A percentile compares a stretch with the other conserved stretches of the same genome.
Evolutionary conservation across 495 filamentous ascomycete genomes (phyloP).

Genomic region (Talaromyces stipitatus): DNA sequence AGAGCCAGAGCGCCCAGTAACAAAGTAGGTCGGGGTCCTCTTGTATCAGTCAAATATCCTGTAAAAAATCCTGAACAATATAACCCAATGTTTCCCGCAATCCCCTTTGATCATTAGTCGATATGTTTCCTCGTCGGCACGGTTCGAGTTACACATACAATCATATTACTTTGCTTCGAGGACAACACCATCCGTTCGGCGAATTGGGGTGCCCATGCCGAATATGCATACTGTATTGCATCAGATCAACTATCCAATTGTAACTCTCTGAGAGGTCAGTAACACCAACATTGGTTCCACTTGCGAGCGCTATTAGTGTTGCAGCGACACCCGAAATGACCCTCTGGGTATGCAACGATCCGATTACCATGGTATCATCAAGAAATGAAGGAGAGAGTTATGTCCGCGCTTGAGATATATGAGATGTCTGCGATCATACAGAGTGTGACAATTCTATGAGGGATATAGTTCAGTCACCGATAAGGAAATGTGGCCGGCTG

Average conservation of each 20-base stretch:
- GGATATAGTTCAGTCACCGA: neutral
- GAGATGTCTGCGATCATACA: neutral
- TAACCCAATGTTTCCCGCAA: constrained; percentile 93
- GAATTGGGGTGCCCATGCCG: constrained; percentile 95
- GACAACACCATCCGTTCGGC: constrained; percentile 77
- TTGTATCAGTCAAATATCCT: constrained; percentile 77
- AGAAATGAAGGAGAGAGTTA: neutral
- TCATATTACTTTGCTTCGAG: constrained; percentile 83
- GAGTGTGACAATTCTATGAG: neutral
- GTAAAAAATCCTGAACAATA: constrained; percentile 85
- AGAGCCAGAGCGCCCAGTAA: constrained; percentile 65
- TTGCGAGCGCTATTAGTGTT: constrained; percentile 77
- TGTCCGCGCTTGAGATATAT: neutral
- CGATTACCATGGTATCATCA: constrained; percentile 19
- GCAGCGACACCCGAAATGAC: constrained; percentile 77
- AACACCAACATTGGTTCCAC: constrained; percentile 77
- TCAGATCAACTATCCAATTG: constrained; percentile 1
- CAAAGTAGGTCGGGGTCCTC: constrained; percentile 71
- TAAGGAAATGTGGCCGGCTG: neutral
- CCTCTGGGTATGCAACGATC: constrained; percentile 31
- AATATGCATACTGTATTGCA: constrained; percentile 79
- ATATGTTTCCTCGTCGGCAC: neutral
- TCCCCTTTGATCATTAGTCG: constrained; percentile 46
- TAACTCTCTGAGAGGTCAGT: neutral
- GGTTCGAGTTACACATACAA: constrained; percentile 45